A percentile compares a stretch with the other conserved stretches of the same genome.
These are phyloP conservation scores for Blastomyces percursus DNA, from an alignment of 2,329 filamentous ascomycete species.

Conservation along the genomic window DNA sequence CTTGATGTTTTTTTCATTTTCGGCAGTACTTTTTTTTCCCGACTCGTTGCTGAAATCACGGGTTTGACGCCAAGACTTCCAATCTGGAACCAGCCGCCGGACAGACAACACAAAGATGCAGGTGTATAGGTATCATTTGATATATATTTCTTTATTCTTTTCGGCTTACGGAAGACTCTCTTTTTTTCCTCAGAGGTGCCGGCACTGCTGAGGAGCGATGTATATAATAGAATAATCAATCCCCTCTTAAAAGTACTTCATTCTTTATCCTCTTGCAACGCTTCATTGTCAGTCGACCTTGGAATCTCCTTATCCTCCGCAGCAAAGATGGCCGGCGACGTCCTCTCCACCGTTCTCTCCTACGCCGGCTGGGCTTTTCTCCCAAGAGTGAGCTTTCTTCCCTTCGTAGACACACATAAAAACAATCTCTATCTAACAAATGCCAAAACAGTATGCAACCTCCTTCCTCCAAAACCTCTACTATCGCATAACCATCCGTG, in stretches of 20 bases:
- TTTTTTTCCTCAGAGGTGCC: neutral
- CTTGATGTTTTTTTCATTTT: neutral
- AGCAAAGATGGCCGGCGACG: constrained; percentile 18
- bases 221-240: neutral
- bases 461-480: constrained; percentile 68
- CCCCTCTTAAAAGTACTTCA: neutral
- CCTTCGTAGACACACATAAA: neutral
- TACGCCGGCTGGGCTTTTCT: constrained; percentile 52
- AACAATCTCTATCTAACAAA: neutral
- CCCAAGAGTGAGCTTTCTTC: constrained; percentile 41
- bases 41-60: neutral
- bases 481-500: constrained; percentile 80
- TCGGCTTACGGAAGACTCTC: neutral
- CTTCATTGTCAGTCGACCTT: neutral
- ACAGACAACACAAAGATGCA: neutral
- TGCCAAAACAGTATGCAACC: constrained; percentile 54
- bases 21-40: neutral
- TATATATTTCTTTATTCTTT: neutral
- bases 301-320: neutral
- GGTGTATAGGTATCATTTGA: neutral
- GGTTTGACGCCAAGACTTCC: neutral
- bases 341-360: constrained; percentile 41
- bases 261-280: neutral
- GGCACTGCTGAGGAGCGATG: neutral
- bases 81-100: neutral